Evolutionary conservation across 108 stramenopile species (phyloP).

Genomic region (Conticribra weissflogii): DNA sequence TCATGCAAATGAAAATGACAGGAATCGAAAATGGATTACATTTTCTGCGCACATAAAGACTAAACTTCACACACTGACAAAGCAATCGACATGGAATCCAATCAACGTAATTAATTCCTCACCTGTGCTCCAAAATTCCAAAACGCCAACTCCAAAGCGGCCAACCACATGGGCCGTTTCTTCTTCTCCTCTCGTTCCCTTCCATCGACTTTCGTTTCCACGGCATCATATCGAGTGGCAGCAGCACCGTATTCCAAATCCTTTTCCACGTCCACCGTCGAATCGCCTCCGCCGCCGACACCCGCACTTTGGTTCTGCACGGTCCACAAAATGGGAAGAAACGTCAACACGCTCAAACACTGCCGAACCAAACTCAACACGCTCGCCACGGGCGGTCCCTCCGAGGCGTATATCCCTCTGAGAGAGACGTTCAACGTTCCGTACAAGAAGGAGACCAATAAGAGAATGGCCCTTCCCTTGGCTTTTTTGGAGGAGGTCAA

Average conservation of each 20-base stretch:
- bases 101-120: background rate
- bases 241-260: background rate
- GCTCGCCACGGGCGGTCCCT: conserved; percentile 49
- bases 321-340: conserved; percentile 49
- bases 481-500: conserved; percentile 21
- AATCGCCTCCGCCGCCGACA: too few species aligned
- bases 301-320: background rate
- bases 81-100: too few species aligned
- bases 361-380: conserved; percentile 57
- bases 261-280: background rate
- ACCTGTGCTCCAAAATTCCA: conserved; percentile 73
- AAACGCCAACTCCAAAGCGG: conserved; percentile 63
- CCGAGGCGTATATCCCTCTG: conserved; percentile 54
- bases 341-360: conserved; percentile 52
- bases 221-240: too few species aligned
- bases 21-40: too few species aligned
- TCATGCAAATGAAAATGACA: too few species aligned
- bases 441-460: conserved; percentile 62
- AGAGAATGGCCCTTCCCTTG: conserved; percentile 48
- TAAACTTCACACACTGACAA: too few species aligned
- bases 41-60: too few species aligned
- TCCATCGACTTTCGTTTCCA: too few species aligned
- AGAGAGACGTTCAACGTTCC: conserved; percentile 64
- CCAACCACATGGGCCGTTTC: conserved; percentile 37
- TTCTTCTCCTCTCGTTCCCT: background rate